These are phyloP conservation scores for Curvularia sp. DNA, from an alignment of 2,329 filamentous ascomycete species.

Conservation along the genomic window DNA sequence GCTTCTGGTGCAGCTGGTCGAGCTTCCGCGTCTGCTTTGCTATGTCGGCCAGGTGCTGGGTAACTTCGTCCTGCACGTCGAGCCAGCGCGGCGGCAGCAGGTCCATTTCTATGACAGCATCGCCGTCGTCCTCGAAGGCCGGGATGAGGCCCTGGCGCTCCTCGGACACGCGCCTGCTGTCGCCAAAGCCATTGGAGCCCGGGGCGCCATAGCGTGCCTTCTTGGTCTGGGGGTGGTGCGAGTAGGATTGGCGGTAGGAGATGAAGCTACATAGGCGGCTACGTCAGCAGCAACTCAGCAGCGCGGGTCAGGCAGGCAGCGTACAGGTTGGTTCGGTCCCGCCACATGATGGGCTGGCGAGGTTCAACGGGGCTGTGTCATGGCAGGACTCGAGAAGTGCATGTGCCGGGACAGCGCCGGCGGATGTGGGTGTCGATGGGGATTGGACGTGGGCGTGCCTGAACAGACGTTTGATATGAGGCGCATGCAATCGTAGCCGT, in stretches of 20 bases:
- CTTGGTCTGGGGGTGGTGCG: conserved; percentile 76
- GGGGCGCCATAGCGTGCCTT: conserved; percentile 69
- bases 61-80: conserved; percentile 92
- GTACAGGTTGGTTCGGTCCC: conserved; percentile 98
- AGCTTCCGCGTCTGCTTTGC: conserved; percentile 82
- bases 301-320: conserved; percentile 37
- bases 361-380: conserved; percentile 38
- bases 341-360: conserved; percentile 75
- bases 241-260: conserved; percentile 98
- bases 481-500: conserved; percentile 16
- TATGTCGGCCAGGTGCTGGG: conserved; percentile 79
- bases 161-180: conserved; percentile 57
- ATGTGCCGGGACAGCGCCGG: conserved; percentile 2
- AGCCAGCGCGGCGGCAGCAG: conserved; percentile 93
- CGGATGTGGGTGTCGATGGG: background rate
- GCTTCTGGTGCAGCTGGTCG: conserved; percentile 94
- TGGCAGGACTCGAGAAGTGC: conserved; percentile 28
- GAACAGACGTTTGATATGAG: conserved; percentile 5
- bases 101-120: conserved; percentile 98
- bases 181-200: conserved; percentile 62
- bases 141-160: conserved; percentile 84
- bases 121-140: conserved; percentile 83
- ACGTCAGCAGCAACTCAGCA: conserved; percentile 39
- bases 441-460: background rate
- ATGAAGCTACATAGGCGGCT: conserved; percentile 73